Percentiles rank a stretch among this genome's conserved stretches.
These are phyloP conservation scores for Schizonepeta tenuifolia DNA, from an alignment of 257 asterid genomes.

Conservation along the genomic window DNA sequence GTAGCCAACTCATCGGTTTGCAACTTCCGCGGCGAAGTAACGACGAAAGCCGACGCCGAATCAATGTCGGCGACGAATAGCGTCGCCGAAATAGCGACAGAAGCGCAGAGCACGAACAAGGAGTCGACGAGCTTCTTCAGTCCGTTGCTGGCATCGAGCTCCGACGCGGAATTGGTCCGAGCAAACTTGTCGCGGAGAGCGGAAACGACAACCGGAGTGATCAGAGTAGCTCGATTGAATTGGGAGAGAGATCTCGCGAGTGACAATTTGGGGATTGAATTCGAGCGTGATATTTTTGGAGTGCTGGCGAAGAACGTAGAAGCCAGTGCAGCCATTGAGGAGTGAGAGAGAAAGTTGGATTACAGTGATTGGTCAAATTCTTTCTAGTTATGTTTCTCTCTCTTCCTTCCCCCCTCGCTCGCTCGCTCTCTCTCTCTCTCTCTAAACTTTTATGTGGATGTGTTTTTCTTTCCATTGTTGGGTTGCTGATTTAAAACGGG, in stretches of 20 bases:
- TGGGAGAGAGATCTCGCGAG: slow-evolving; percentile 35
- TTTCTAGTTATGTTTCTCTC: neutral
- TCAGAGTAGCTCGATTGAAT: slow-evolving; percentile 30
- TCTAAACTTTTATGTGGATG: slow-evolving; percentile 34
- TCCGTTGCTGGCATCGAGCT: slow-evolving; percentile 38
- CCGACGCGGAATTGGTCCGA: slow-evolving; percentile 34
- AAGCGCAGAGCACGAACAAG: slow-evolving; percentile 68
- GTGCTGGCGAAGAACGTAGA: slow-evolving; percentile 50
- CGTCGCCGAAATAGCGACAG: slow-evolving; percentile 78
- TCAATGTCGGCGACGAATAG: slow-evolving; percentile 65
- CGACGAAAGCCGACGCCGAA: slow-evolving; percentile 80
- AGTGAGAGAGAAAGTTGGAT: slow-evolving; percentile 27
- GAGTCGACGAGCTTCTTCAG: slow-evolving; percentile 63
- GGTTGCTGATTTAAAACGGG: neutral
- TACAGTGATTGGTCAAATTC: slow-evolving; percentile 42
- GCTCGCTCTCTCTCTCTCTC: too few relatives aligned
- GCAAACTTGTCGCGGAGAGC: slow-evolving; percentile 42
- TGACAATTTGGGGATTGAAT: slow-evolving; percentile 43
- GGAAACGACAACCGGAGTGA: slow-evolving; percentile 43
- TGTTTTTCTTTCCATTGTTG: slow-evolving; percentile 2
- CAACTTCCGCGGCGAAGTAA: slow-evolving; percentile 69
- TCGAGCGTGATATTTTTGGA: slow-evolving; percentile 40
- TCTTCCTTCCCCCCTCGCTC: too few relatives aligned
- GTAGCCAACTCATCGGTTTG: slow-evolving; percentile 97
- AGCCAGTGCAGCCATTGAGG: slow-evolving; percentile 54